phyloP scores from a whole-genome alignment of 495 filamentous ascomycete genomes.

The Penicillium cosmopolitanum region DNA sequence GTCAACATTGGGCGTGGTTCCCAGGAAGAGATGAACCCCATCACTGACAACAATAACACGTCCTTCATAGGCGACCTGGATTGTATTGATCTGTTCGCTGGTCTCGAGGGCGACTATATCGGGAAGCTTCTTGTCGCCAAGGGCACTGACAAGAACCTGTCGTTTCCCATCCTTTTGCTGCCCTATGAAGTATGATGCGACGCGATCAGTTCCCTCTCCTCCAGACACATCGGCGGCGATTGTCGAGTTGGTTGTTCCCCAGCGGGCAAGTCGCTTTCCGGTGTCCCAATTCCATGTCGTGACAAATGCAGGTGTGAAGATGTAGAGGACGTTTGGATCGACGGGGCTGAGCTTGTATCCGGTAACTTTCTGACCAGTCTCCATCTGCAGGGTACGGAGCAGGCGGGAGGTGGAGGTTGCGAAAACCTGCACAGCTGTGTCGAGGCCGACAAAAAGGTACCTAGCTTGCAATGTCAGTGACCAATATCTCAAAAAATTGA shows the following conservation, averaged over 20 bases:
- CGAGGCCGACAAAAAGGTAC: constrained; percentile 68
- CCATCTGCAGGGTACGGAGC: constrained; percentile 58
- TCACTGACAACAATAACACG: constrained; percentile 42
- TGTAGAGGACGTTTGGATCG: constrained; percentile 64
- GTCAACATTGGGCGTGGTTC: constrained; percentile 23
- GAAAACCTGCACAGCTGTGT: constrained; percentile 74
- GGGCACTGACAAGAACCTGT: constrained; percentile 30
- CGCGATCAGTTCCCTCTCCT: constrained; percentile 15
- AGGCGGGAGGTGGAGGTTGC: constrained; percentile 79
- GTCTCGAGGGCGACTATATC: constrained; percentile 35
- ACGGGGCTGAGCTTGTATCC: constrained; percentile 63
- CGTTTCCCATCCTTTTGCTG: constrained; percentile 37
- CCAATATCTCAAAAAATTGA: constrained; percentile 9
- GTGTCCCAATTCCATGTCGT: constrained; percentile 78
- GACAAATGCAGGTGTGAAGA: constrained; percentile 69
- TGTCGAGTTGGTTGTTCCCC: constrained; percentile 41
- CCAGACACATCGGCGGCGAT: constrained; percentile 29
- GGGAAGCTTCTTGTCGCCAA: constrained; percentile 29
- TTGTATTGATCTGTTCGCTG: constrained; percentile 30
- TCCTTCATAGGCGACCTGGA: constrained; percentile 39
- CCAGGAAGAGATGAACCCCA: constrained; percentile 39
- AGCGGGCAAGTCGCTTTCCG: constrained; percentile 51
- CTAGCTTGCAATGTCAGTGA: constrained; percentile 38
- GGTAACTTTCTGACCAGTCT: constrained; percentile 40
- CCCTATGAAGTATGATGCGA: constrained; percentile 21